Base-by-base conservation (phyloP, 768 basidiomycete species). In the Termitomyces sp. region DNA sequence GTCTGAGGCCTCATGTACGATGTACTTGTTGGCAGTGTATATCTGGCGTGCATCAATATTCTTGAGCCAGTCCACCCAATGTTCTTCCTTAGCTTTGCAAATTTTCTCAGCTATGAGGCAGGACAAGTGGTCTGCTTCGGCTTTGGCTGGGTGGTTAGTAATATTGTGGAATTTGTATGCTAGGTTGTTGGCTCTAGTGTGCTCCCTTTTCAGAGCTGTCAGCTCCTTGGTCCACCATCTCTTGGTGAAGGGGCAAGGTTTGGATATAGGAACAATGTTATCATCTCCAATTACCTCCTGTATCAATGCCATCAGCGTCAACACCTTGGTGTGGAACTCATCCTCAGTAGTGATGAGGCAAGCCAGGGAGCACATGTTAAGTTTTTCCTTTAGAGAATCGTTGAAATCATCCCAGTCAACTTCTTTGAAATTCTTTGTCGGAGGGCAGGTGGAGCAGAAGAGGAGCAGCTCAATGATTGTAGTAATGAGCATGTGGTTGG, bases 181-280 rank as follows among this genome's bases (percentile, higher is more conserved):
- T 2, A 41, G 8, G 39, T 41, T 41, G n/a, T 41, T 41, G 0
- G 39, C 39, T 8, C 9, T 18, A n/a, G 18, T 2, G 5, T 8
- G 2, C 1, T 41, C 39, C 4, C 7, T 18, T 10, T 41, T 41
- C 1, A 41, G 39, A 41, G 39, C 39, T 5, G 3, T 41, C n/a
- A 41, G 39, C n/a, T 41, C 39, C 3, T 41, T 41, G 2, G n/a
- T n/a, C 39, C 39, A 41, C 39, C 39, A 41, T 6, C 9, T 18
- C 9, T 41, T 41, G n/a, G 39, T 41, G n/a, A 7, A 8, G 1
- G 39, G 9, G 8, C 39, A 41, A 0, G 39, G n/a, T 0, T 6
- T 7, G 0, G 2, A 8, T 1, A 9, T 0, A 0, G 39, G 39
- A 0, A 41, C 39, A 0, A 41, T 20, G 0, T 1, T 5, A 0